These are phyloP conservation scores for Nicotiana otophora DNA, from an alignment of 257 asterid genomes.

Conservation along the genomic window DNA sequence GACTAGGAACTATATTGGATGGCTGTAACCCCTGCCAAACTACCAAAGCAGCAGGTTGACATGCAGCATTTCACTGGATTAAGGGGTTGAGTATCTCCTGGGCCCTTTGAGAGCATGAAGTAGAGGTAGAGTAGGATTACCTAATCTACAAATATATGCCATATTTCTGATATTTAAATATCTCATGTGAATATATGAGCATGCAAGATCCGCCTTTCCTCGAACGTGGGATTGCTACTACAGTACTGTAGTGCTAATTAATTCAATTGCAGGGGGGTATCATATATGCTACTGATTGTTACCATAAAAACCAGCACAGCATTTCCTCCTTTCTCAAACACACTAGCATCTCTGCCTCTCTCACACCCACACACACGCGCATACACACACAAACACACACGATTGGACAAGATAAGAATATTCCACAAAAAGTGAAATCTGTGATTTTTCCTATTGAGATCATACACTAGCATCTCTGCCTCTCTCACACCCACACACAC, in stretches of 20 bases:
- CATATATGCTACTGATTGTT: neutral
- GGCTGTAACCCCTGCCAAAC: neutral
- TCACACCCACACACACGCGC: neutral
- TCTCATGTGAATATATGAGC: neutral
- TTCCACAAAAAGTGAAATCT: neutral
- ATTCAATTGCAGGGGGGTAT: neutral
- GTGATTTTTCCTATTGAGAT: neutral
- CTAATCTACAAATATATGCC: neutral
- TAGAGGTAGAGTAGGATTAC: neutral
- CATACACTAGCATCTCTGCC: neutral
- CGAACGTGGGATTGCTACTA: neutral
- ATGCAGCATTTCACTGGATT: neutral
- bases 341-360: neutral
- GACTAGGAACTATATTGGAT: neutral
- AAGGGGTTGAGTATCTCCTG: neutral
- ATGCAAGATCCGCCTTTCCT: neutral
- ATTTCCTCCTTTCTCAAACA: neutral
- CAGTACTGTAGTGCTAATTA: neutral
- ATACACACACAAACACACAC: neutral
- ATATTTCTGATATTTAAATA: neutral
- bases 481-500: neutral
- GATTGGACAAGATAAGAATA: neutral
- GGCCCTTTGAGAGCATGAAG: neutral
- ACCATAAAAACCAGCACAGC: neutral
- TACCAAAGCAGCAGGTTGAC: neutral